Base-by-base conservation (phyloP, 352 stramenopile genomes). In the Pythium monospermum region DNA sequence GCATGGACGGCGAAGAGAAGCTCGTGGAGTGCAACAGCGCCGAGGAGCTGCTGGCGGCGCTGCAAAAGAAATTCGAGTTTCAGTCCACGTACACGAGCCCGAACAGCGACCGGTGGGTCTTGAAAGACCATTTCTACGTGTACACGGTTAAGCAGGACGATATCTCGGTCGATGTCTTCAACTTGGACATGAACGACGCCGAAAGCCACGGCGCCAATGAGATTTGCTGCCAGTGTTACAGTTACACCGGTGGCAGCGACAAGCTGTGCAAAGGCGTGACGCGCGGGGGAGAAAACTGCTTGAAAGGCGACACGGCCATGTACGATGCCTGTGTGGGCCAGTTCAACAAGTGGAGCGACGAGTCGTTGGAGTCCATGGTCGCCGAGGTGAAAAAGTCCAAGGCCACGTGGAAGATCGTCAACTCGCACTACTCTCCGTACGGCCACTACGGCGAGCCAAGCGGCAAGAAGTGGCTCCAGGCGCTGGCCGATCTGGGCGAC, bases 101-200 rank as follows among this genome's bases (percentile, higher is more conserved):
- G 1, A 69, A 77, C 51, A 65, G 66, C 55, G 62, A 81, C 43
- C 70, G 70, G 18, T 81, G 70, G 70, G 44, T 69, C 12, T 35
- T 81, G 4, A 64, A 59, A 16, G 71, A 76, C 64, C 68, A 75
- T 47, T 81, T 72, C 43, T 81, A 73, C 57, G 65, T 60, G 37
- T 53, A 75, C 44, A 49, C 46, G 26, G 47, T 81, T 25, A 45
- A 64, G 25, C 32, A 61, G n/a, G 56, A 47, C 25, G 68, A 59
- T 23, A 58, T 77, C n/a, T 63, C 38, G 19, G 60, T 81, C 18
- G 70, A 81, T 28, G 66, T 81, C 18, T 81, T 73, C 57, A 81
- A 78, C 49, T 36, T 81, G 15, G 71, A 81, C 46, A 81, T 61
- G 44, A 81, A 76, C 57, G 57, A 73, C 49, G 68, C 66, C 10